Base-by-base conservation (phyloP, 805 yeast genomes). In the Spathaspora gorwiae region DNA sequence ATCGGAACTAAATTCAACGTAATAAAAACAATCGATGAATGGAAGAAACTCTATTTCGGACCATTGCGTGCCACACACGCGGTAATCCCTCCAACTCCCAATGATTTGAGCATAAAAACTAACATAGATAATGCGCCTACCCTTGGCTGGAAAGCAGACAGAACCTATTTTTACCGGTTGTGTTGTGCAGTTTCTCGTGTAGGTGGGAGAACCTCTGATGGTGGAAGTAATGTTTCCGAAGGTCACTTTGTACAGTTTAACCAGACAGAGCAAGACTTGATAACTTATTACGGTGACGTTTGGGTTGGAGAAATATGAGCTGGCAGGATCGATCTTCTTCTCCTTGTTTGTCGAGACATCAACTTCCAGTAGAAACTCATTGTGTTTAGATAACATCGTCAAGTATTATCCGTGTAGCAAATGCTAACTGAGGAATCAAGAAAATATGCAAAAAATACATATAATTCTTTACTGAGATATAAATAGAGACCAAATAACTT, bases 131-230 rank as follows among this genome's bases (percentile, higher is more conserved):
- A 64, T 15, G 83, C 78, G 54, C 82, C 84, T 15, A 54, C 65
- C 2, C 59, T 70, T 32, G 80, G 79, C 30, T 79, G 84, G 84
- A 33, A 39, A 12, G 73, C 72, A 50, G 77, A 74, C 57, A 68
- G 71, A 44, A 64, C 62, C 14, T 75, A 77, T 47, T 81, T 85
- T 62, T 70, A 73, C 33, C 69, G 72, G 15, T 80, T 76, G 9
- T 81, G 83, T 79, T 80, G 85, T 66, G 84, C 83, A 0, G 79
- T 77, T 54, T 80, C 80, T 47, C 56, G 65, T 19, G 66, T 79
- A 48, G 84, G 84, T n/a, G 82, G 76, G 2, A 68, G 65, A 54
- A 63, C 53, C 26, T 37, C 35, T 9, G 54, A 48, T 32, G 57
- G 57, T 6, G 66, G 61, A 32, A 65, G 62, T 32, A 68, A 65